phyloP scores from a whole-genome alignment of 495 filamentous ascomycete genomes.

The Talaromyces adpressus region DNA sequence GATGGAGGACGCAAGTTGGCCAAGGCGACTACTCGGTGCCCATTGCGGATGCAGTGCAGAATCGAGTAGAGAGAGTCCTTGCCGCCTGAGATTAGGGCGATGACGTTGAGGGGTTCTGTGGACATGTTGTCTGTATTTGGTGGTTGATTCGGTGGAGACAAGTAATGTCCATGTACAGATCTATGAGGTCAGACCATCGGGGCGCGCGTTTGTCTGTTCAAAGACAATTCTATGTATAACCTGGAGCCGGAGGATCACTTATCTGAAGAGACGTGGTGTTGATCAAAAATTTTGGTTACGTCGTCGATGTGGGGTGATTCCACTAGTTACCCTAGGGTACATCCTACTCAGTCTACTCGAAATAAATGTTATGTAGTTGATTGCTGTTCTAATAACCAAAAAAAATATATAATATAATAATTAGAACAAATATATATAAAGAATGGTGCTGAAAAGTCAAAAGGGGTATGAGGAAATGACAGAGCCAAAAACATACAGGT shows the following conservation, averaged over 20 bases:
- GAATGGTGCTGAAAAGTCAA: conserved; percentile 6
- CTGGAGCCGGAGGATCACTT: neutral
- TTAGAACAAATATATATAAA: conserved; percentile 19
- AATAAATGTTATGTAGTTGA: neutral
- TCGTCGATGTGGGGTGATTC: neutral
- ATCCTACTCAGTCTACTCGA: neutral
- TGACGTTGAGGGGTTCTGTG: conserved; percentile 55
- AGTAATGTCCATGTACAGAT: neutral
- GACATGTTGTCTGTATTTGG: neutral
- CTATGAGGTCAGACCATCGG: neutral
- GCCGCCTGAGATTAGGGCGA: conserved; percentile 89
- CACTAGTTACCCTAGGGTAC: neutral
- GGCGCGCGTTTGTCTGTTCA: neutral
- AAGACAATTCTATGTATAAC: neutral
- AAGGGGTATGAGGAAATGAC: conserved; percentile 23
- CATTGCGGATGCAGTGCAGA: conserved; percentile 80
- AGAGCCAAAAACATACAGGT: conserved; percentile 11
- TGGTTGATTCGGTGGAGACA: neutral
- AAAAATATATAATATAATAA: conserved; percentile 11
- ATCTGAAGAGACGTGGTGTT: neutral
- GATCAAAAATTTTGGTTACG: neutral
- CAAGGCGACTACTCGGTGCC: conserved; percentile 78
- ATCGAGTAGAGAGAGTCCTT: conserved; percentile 95
- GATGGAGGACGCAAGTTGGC: conserved; percentile 72
- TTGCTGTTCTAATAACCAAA: conserved; percentile 3